Conservation (phyloP, 2,329 filamentous ascomycete genomes). For the Madurella fahalii region DNA sequence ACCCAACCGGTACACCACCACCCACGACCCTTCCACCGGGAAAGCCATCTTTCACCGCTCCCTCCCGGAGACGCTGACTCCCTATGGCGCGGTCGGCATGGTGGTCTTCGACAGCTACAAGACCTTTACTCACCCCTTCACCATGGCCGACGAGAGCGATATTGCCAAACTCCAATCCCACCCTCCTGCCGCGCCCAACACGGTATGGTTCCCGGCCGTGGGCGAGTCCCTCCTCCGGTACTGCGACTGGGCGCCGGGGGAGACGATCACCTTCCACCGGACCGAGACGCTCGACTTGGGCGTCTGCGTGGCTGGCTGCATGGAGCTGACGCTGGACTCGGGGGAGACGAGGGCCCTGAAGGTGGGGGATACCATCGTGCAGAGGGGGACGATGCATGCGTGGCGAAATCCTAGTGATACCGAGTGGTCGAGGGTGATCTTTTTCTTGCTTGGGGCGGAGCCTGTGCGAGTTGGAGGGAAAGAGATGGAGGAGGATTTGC, state of each 20-base stretch:
- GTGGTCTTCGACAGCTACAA: no score
- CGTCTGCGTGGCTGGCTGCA: conserved; percentile 45
- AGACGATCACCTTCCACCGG: conserved; percentile 10
- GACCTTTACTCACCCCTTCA: neutral
- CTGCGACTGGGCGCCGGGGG: conserved; percentile 18
- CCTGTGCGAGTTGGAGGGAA: no score
- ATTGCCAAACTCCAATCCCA: neutral
- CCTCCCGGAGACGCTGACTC: no score
- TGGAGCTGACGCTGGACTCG: conserved; percentile 46
- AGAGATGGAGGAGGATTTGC: no score
- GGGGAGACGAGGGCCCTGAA: conserved; percentile 40
- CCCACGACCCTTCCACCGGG: no score
- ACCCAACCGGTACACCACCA: no score
- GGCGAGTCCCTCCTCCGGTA: conserved; percentile 14
- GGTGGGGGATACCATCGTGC: conserved; percentile 46
- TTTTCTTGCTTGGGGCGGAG: conserved; percentile 32
- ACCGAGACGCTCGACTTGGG: conserved; percentile 33
- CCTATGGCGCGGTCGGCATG: no score
- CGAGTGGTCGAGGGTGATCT: conserved; percentile 38
- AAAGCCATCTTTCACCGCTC: no score
- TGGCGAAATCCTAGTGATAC: conserved; percentile 38
- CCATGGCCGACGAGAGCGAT: neutral
- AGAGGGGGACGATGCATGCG: conserved; percentile 44
- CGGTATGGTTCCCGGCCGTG: conserved; percentile 14
- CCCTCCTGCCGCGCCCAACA: neutral